Evolutionary conservation across 257 asterid species (phyloP).

Genomic region (Solanum tarapatanum): DNA sequence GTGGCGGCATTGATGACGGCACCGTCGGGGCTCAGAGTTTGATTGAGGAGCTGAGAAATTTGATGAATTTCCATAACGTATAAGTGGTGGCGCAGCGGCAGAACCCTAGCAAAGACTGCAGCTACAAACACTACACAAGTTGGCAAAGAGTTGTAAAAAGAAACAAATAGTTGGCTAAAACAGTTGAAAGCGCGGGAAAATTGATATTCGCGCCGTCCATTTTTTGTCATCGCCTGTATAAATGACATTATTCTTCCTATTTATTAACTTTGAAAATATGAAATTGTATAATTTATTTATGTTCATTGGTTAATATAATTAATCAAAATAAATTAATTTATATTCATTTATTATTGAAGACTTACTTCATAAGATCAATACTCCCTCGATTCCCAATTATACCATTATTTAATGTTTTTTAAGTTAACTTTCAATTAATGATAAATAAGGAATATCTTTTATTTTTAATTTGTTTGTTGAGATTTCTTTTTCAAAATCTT

Average conservation of each 20-base stretch:
- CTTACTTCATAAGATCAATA: too few species aligned
- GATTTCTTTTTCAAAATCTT: too few species aligned
- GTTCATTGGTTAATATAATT: too few species aligned
- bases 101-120: slow-evolving; percentile 13
- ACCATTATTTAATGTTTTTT: too few species aligned
- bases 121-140: background rate
- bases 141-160: background rate
- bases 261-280: background rate
- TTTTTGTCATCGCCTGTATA: too few species aligned
- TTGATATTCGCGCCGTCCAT: background rate
- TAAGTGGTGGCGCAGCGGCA: background rate
- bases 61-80: slow-evolving; percentile 12
- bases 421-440: too few species aligned
- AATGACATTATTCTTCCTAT: background rate
- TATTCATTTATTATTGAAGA: too few species aligned
- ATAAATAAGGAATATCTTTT: too few species aligned
- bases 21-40: slow-evolving; percentile 19
- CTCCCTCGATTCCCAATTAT: too few species aligned
- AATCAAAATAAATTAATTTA: too few species aligned
- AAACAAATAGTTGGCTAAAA: background rate
- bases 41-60: slow-evolving; percentile 13
- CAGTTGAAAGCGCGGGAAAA: slow-evolving; percentile 18
- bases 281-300: too few species aligned
- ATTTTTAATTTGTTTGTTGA: too few species aligned
- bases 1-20: slow-evolving; percentile 9